Evolutionary conservation across 2,329 filamentous ascomycete species (phyloP).

Genomic region (Penicillium palitans): DNA sequence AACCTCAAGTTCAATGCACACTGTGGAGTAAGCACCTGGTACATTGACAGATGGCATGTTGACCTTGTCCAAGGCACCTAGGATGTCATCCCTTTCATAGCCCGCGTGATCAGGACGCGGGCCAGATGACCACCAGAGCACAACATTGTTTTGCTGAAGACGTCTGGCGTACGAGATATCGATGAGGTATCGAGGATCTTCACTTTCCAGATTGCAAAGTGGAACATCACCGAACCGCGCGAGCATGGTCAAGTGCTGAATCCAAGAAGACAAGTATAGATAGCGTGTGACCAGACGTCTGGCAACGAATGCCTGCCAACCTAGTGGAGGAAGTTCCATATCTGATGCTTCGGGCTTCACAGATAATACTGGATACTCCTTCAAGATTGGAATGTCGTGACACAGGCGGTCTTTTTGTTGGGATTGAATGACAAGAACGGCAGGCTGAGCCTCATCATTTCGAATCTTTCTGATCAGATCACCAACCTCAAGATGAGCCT

Average conservation of each 20-base stretch:
- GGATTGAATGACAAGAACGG: conserved; percentile 87
- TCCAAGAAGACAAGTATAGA: conserved; percentile 88
- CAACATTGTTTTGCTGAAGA: conserved; percentile 85
- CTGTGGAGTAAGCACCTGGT: conserved; percentile 88
- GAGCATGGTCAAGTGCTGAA: conserved; percentile 81
- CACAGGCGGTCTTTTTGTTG: conserved; percentile 77
- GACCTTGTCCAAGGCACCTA: conserved; percentile 78
- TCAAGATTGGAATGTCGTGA: conserved; percentile 80
- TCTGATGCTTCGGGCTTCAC: conserved; percentile 81
- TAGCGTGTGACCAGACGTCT: conserved; percentile 86
- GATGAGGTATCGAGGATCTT: conserved; percentile 92
- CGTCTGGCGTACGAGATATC: conserved; percentile 92
- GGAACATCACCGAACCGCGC: conserved; percentile 92
- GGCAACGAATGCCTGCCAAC: conserved; percentile 88
- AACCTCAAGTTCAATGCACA: conserved; percentile 92
- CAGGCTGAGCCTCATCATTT: conserved; percentile 76
- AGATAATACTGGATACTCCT: conserved; percentile 79
- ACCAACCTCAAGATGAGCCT: conserved; percentile 82
- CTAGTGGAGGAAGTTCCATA: conserved; percentile 82
- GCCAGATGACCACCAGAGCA: conserved; percentile 93
- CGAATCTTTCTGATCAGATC: conserved; percentile 88
- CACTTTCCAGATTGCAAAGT: conserved; percentile 89
- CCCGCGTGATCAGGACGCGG: conserved; percentile 92
- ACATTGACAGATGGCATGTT: conserved; percentile 93
- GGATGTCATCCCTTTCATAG: conserved; percentile 88